Conservation (phyloP, 2,329 filamentous ascomycete species). For the Trichoderma sp. region DNA sequence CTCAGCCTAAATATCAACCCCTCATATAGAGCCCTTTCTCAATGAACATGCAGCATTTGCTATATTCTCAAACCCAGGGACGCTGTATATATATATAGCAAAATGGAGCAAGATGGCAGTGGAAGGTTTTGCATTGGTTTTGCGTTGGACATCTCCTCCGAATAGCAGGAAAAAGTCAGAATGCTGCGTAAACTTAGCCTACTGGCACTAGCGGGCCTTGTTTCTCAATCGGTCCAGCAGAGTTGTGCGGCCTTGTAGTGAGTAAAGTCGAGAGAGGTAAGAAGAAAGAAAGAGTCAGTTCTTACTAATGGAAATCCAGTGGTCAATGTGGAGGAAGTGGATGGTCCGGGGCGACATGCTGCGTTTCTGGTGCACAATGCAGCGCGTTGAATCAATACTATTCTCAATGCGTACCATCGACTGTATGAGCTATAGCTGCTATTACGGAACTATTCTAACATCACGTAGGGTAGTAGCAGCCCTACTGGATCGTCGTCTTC, state of each 20-base stretch:
- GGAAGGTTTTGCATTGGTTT: neutral
- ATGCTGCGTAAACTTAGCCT: slow-evolving; percentile 14
- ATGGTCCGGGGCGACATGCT: slow-evolving; percentile 13
- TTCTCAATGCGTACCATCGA: slow-evolving; percentile 16
- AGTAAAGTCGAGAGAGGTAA: neutral
- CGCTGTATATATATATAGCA: slow-evolving; percentile 12
- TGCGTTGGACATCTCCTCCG: neutral
- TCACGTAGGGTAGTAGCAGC: neutral
- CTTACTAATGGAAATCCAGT: neutral
- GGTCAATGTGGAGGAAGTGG: slow-evolving; percentile 18
- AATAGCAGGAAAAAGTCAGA: neutral
- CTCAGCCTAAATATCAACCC: slow-evolving; percentile 21
- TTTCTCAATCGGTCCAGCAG: slow-evolving; percentile 10
- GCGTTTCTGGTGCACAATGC: slow-evolving; percentile 5
- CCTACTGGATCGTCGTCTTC: slow-evolving; percentile 1
- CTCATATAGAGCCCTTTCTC: neutral
- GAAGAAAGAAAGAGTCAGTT: neutral
- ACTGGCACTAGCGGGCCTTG: slow-evolving; percentile 3
- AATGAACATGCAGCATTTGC: neutral
- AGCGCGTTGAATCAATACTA: neutral
- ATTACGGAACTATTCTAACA: neutral
- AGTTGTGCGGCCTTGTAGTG: slow-evolving; percentile 17
- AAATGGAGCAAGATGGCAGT: neutral
- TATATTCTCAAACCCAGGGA: fast-evolving
- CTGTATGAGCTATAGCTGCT: neutral